These are phyloP conservation scores for Magnaporthiopsis rhizophila DNA, from an alignment of 2,329 filamentous ascomycete genomes.

Conservation along the genomic window DNA sequence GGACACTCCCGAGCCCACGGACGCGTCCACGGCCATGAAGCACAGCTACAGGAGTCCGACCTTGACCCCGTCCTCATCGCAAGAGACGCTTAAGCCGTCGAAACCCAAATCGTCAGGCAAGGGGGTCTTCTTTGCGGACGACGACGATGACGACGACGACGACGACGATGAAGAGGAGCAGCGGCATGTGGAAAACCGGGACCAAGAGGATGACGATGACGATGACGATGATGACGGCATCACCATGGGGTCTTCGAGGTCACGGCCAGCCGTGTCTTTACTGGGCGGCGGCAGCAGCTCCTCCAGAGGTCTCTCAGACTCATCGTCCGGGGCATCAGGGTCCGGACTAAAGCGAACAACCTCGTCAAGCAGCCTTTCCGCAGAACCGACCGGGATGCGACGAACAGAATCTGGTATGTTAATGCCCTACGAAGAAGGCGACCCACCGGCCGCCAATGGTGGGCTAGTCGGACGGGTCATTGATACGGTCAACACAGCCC, in stretches of 20 bases:
- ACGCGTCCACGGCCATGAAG: slow-evolving; percentile 51
- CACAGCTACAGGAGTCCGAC: slow-evolving; percentile 46
- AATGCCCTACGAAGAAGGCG: slow-evolving; percentile 76
- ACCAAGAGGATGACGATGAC: slow-evolving; percentile 16
- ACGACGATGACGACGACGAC: slow-evolving; percentile 52
- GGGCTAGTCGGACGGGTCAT: slow-evolving; percentile 72
- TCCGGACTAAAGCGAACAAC: slow-evolving; percentile 35
- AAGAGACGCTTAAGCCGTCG: slow-evolving; percentile 71
- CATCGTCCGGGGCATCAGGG: neutral
- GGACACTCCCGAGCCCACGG: slow-evolving; percentile 58
- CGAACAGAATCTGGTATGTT: slow-evolving; percentile 84
- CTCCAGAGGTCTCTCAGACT: neutral
- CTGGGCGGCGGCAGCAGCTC: neutral
- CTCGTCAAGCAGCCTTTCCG: slow-evolving; percentile 41
- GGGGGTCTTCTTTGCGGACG: slow-evolving; percentile 53
- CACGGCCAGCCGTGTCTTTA: neutral
- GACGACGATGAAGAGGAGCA: slow-evolving; percentile 18
- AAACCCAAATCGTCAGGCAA: slow-evolving; percentile 32
- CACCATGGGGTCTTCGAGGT: slow-evolving; percentile 8
- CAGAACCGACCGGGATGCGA: slow-evolving; percentile 55
- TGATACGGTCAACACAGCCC: slow-evolving; percentile 69
- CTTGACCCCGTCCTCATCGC: slow-evolving; percentile 68
- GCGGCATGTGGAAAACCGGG: slow-evolving; percentile 17
- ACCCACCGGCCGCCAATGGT: slow-evolving; percentile 45
- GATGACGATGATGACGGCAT: slow-evolving; percentile 12